Evolutionary conservation across 352 stramenopile genomes (phyloP), one percentile per base, ranked within the genome.

Genomic region (Phytophthora cryptogea): DNA sequence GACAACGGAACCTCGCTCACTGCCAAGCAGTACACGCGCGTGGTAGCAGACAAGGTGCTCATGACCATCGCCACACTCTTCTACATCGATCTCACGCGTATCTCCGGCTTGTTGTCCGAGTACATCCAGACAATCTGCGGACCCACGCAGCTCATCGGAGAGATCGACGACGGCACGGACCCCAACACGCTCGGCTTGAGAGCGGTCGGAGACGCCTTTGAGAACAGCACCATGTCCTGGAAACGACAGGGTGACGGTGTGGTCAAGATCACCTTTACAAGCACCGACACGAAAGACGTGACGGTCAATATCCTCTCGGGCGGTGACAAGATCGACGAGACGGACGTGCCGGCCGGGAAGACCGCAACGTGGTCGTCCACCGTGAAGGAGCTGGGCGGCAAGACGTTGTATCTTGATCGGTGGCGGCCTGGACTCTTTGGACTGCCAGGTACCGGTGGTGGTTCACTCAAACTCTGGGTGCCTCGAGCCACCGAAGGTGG

Each of bases 121-220:
- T 76, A 64, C 31, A 76, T 76, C 37, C 43, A 76, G 39, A 52
- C 32, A 2, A 70, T 74, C 30, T 74, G 66, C 23, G 66, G 66
- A 4, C 66, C 60, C 7, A 74, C 66, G 23, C 55, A 74, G 35
- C 33, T 74, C 14, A 11, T 74, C 4, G 66, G 66, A 1, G 70
- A 83, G 40, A 69, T 83, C 30, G 75, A 83, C 37, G 73, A 87
- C 40, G 77, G 77, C 4, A 66, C 66, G 0, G 53, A 79, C 2
- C 61, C 74, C 20, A 44, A 76, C 33, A 79, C 76, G 0, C 68
- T 90, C 5, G 80, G 73, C 8, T 36, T 90, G 1, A 46, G 16
- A 0, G 68, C 55, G 0, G 53, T 88, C 0, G 64, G 78, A 48
- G 68, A 81, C 8, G 78, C 73, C 3, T 88, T 90, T 20, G 48